These are phyloP conservation scores for Cercospora sojina DNA, from an alignment of 2,329 filamentous ascomycete species.

Conservation along the genomic window DNA sequence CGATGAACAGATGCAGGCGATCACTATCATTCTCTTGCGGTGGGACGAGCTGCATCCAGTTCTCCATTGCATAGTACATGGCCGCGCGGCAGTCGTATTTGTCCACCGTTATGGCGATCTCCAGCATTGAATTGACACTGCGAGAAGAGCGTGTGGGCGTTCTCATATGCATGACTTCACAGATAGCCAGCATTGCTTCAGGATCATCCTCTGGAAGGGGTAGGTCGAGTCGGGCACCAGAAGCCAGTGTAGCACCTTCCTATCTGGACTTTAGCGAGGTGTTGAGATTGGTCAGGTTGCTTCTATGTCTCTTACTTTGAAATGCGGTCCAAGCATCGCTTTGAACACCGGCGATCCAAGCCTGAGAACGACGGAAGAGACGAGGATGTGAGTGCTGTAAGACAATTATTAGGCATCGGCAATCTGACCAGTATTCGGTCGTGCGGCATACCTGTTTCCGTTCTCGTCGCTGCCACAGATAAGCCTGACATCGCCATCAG, in stretches of 20 bases:
- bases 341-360: conserved; percentile 16
- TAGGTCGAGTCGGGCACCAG: background rate
- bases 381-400: background rate
- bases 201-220: background rate
- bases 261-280: background rate
- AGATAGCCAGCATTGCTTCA: background rate
- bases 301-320: background rate
- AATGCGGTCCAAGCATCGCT: conserved; percentile 18
- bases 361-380: conserved; percentile 6
- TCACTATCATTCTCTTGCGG: no score
- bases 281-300: no score
- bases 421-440: background rate
- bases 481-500: conserved; percentile 19
- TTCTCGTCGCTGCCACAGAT: conserved; percentile 1
- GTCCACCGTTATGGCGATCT: background rate
- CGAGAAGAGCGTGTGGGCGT: accelerated
- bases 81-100: conserved; percentile 5
- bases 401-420: no score
- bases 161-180: background rate
- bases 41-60: background rate
- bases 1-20: background rate
- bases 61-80: background rate
- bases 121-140: background rate
- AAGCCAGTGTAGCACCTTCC: conserved; percentile 1
- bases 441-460: background rate